Evolutionary conservation across 169 alveolate species (phyloP).

Genomic region (Eimeria praecox): DNA sequence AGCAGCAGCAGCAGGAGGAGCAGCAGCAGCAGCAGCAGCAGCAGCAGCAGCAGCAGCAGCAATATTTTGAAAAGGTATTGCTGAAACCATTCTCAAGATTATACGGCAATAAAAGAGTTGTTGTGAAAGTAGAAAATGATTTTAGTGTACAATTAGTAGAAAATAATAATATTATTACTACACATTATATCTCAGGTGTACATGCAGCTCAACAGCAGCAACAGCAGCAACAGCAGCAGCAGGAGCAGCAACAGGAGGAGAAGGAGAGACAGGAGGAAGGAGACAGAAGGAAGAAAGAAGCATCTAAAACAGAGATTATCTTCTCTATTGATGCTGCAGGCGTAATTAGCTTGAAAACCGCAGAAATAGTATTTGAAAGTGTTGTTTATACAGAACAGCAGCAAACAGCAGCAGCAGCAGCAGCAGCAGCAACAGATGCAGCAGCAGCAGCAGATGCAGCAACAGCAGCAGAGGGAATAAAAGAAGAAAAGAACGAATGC

Average conservation of each 20-base stretch:
- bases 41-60: not conserved
- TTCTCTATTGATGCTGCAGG: constrained; percentile 15
- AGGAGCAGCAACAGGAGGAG: constrained; percentile 48
- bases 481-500: not conserved
- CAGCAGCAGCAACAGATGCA: no score
- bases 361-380: not conserved
- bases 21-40: constrained; percentile 17
- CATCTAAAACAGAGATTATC: constrained; percentile 26
- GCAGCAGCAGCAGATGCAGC: constrained; percentile 3
- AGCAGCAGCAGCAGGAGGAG: not conserved
- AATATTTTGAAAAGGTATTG: constrained; percentile 2
- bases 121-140: constrained; percentile 8
- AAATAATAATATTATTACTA: constrained; percentile 6
- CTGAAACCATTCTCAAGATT: not conserved
- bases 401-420: not conserved
- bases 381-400: not conserved
- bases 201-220: constrained; percentile 49
- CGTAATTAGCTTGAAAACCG: constrained; percentile 5
- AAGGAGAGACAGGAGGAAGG: constrained; percentile 3
- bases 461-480: no score
- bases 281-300: not conserved
- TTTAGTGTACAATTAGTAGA: constrained; percentile 50
- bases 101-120: constrained; percentile 13
- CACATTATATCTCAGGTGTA: constrained; percentile 46
- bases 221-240: constrained; percentile 55